A percentile compares a stretch with the other conserved stretches of the same genome.
Evolutionary conservation across 805 yeast species (phyloP).

Genomic region (Maudiozyma turicensis): DNA sequence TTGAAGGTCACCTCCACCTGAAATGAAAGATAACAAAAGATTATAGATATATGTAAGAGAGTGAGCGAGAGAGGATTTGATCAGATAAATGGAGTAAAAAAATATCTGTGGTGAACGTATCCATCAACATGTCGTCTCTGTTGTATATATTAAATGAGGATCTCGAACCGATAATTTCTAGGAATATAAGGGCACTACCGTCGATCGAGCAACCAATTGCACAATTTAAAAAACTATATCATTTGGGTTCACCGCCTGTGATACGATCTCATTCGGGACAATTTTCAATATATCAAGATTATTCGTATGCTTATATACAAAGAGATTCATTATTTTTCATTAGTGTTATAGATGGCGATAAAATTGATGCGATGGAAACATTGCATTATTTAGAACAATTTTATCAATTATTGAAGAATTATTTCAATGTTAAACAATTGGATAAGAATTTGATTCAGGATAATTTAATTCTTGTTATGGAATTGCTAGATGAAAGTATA

Average conservation of each 20-base stretch:
- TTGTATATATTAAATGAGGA: constrained; percentile 22
- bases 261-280: background rate
- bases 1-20: too few species aligned
- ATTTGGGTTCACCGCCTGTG: constrained; percentile 12
- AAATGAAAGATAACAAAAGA: too few species aligned
- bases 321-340: constrained; percentile 21
- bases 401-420: constrained; percentile 17
- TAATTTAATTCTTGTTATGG: constrained; percentile 66
- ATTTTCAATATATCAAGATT: background rate
- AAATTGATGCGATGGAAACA: constrained; percentile 12
- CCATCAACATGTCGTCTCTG: constrained; percentile 5
- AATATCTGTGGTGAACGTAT: too few species aligned
- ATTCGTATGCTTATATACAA: constrained; percentile 14
- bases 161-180: constrained; percentile 21
- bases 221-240: constrained; percentile 14
- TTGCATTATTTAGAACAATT: constrained; percentile 22
- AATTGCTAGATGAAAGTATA: constrained; percentile 80
- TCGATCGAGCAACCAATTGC: constrained; percentile 12
- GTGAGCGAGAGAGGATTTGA: too few species aligned
- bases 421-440: constrained; percentile 25
- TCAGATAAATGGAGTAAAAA: too few species aligned
- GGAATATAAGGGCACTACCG: constrained; percentile 20
- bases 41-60: too few species aligned
- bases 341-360: constrained; percentile 12
- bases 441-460: constrained; percentile 57